A percentile compares a stretch with the other conserved stretches of the same genome.
Conservation (phyloP, 495 filamentous ascomycete genomes). For the Penicillium cinerascens region DNA sequence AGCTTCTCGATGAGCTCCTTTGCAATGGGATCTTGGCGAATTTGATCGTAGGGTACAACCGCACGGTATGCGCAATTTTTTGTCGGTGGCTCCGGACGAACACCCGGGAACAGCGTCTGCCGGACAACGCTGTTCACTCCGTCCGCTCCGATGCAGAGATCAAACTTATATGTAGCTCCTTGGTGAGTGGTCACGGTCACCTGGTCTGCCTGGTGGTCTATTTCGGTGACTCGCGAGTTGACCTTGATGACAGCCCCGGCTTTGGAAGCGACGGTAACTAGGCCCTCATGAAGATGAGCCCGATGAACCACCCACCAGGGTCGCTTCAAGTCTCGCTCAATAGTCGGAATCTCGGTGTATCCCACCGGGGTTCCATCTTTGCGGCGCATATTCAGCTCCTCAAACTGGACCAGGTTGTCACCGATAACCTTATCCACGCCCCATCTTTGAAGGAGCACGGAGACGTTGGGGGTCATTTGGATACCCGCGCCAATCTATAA, state of each 20-base stretch:
- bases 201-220: conserved; percentile 20
- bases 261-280: conserved; percentile 29
- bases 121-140: conserved; percentile 38
- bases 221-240: conserved; percentile 26
- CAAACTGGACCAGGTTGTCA: conserved; percentile 32
- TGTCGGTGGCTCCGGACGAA: conserved; percentile 33
- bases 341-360: conserved; percentile 25
- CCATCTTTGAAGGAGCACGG: conserved; percentile 41
- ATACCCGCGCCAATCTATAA: conserved; percentile 57
- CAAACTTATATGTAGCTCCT: conserved; percentile 30
- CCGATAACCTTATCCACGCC: conserved; percentile 35
- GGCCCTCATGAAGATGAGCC: conserved; percentile 37
- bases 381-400: conserved; percentile 38
- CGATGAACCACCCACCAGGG: conserved; percentile 39
- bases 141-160: conserved; percentile 41
- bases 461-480: conserved; percentile 55
- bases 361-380: conserved; percentile 37
- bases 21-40: conserved; percentile 36
- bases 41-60: conserved; percentile 35
- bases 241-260: conserved; percentile 32
- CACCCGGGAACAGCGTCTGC: conserved; percentile 31
- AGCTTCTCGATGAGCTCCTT: conserved; percentile 31
- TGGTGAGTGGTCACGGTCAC: conserved; percentile 31
- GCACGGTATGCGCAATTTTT: conserved; percentile 41
- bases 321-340: conserved; percentile 14